Conservation (phyloP, 495 filamentous ascomycete genomes). For the Penicillium atrosanguineum region DNA sequence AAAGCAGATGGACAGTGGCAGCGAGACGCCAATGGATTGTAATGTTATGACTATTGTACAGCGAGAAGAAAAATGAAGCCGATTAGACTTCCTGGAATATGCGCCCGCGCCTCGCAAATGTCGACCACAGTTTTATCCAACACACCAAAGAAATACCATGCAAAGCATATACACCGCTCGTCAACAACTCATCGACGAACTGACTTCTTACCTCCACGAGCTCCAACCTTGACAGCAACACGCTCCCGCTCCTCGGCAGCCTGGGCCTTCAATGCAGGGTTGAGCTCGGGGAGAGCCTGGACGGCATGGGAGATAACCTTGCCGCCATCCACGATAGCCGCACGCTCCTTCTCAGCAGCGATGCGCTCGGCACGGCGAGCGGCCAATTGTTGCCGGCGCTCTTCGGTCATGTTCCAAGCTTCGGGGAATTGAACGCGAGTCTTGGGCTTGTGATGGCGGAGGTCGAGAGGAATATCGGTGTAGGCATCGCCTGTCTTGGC, state of each 20-base stretch:
- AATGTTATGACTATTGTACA: slow-evolving; percentile 41
- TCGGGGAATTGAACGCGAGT: slow-evolving; percentile 67
- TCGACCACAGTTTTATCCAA: slow-evolving; percentile 25
- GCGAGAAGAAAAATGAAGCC: slow-evolving; percentile 32
- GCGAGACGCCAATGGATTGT: slow-evolving; percentile 27
- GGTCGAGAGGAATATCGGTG: slow-evolving; percentile 85
- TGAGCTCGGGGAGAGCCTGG: slow-evolving; percentile 33
- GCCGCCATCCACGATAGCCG: slow-evolving; percentile 39
- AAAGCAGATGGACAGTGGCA: slow-evolving; percentile 11
- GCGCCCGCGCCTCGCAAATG: slow-evolving; percentile 40
- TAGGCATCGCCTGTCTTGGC: slow-evolving; percentile 84
- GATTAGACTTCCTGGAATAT: slow-evolving; percentile 32
- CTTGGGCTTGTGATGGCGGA: slow-evolving; percentile 78
- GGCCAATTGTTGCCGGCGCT: slow-evolving; percentile 62
- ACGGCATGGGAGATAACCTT: slow-evolving; percentile 32
- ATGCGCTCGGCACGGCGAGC: slow-evolving; percentile 50
- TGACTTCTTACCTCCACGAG: slow-evolving; percentile 25
- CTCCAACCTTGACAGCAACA: slow-evolving; percentile 35
- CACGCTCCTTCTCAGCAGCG: slow-evolving; percentile 22
- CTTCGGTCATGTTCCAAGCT: slow-evolving; percentile 73
- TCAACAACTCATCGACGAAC: slow-evolving; percentile 22
- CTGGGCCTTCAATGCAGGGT: slow-evolving; percentile 31
- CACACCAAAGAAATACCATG: slow-evolving; percentile 23
- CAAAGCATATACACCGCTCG: slow-evolving; percentile 27
- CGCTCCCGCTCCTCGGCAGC: slow-evolving; percentile 39